Conservation (phyloP, 1,139 yeast species). For the Suhomyces anneliseae region DNA sequence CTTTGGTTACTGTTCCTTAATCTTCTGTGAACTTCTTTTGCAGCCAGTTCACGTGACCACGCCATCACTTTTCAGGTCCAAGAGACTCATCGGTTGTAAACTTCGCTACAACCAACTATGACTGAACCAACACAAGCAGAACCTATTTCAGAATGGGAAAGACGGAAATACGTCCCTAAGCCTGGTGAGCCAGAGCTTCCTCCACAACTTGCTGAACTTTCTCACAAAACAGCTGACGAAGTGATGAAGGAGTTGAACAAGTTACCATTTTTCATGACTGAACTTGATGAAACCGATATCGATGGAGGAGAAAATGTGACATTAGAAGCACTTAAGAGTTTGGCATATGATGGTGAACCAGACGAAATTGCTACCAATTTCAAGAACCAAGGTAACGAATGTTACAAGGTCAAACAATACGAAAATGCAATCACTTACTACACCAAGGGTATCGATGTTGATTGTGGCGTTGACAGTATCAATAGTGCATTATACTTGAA, state of each 20-base stretch:
- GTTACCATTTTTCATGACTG: slow-evolving; percentile 93
- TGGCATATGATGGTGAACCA: slow-evolving; percentile 96
- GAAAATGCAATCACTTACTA: slow-evolving; percentile 76
- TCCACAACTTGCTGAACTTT: slow-evolving; percentile 71
- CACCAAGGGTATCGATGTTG: slow-evolving; percentile 74
- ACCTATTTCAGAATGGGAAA: slow-evolving; percentile 51
- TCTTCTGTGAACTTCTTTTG: neutral
- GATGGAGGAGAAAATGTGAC: slow-evolving; percentile 73
- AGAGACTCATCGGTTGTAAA: neutral
- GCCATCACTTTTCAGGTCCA: neutral
- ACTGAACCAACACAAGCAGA: slow-evolving; percentile 15
- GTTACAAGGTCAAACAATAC: slow-evolving; percentile 68
- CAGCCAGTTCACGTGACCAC: neutral
- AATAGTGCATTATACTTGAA: slow-evolving; percentile 69
- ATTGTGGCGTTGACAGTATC: slow-evolving; percentile 52
- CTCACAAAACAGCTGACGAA: slow-evolving; percentile 71
- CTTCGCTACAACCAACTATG: slow-evolving; percentile 2
- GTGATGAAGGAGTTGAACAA: slow-evolving; percentile 76
- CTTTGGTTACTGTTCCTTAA: no score
- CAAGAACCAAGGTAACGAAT: slow-evolving; percentile 90
- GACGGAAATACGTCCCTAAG: slow-evolving; percentile 60
- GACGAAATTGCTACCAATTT: slow-evolving; percentile 87
- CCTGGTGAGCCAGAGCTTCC: slow-evolving; percentile 82
- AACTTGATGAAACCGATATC: slow-evolving; percentile 74
- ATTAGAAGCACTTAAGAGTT: slow-evolving; percentile 84